Evolutionary conservation across 306 rosid genomes (phyloP).

Genomic region (Pachyrhizus erosus): DNA sequence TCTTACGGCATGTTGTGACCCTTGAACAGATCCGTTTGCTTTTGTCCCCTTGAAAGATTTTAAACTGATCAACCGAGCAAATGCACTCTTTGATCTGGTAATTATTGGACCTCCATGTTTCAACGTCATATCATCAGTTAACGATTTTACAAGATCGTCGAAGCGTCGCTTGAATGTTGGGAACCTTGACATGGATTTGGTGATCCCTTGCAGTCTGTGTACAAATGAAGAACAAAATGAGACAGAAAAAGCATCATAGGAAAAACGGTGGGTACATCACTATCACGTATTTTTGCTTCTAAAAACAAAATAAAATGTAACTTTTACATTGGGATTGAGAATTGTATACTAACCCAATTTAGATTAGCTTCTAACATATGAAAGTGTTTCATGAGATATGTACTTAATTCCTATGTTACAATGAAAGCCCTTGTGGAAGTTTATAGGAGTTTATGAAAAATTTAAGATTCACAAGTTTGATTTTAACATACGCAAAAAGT

Average conservation of each 20-base stretch:
- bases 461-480: neutral
- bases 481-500: neutral
- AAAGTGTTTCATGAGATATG: neutral
- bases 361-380: neutral
- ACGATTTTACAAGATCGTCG: slow-evolving; percentile 58
- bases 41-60: slow-evolving; percentile 61
- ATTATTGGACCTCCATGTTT: slow-evolving; percentile 53
- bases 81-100: slow-evolving; percentile 84
- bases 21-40: slow-evolving; percentile 57
- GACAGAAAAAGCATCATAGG: too few species aligned
- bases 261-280: too few species aligned
- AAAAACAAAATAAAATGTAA: too few species aligned
- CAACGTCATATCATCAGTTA: slow-evolving; percentile 63
- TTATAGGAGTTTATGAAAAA: neutral
- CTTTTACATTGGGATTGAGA: neutral
- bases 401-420: neutral
- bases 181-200: slow-evolving; percentile 85
- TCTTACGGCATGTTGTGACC: slow-evolving; percentile 51
- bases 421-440: neutral
- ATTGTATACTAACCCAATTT: neutral
- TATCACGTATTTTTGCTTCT: too few species aligned
- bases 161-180: slow-evolving; percentile 85
- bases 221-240: slow-evolving; percentile 23
- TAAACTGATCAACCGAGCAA: slow-evolving; percentile 63
- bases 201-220: slow-evolving; percentile 86